These are phyloP conservation scores for Ceratocystiopsis sp. DNA, from an alignment of 2,329 filamentous ascomycete species.

Conservation along the genomic window DNA sequence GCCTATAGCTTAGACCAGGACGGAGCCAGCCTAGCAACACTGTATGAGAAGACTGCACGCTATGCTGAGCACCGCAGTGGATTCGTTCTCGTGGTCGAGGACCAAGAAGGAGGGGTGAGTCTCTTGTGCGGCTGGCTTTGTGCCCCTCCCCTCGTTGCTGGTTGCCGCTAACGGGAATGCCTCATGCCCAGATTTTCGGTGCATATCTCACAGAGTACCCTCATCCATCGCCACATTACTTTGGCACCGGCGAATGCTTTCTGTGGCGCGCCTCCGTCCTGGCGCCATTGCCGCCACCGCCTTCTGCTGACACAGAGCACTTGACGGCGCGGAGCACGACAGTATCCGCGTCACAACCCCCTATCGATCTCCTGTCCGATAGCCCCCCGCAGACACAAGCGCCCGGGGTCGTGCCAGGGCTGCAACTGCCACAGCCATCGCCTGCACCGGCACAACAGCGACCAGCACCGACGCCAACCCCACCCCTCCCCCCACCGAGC, in stretches of 20 bases:
- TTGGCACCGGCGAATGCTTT: slow-evolving; percentile 92
- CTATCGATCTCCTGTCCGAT: slow-evolving; percentile 4
- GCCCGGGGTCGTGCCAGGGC: background rate
- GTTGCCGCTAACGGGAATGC: background rate
- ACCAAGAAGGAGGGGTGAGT: slow-evolving; percentile 57
- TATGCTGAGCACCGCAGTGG: slow-evolving; percentile 57
- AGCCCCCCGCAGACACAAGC: background rate
- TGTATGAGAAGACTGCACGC: slow-evolving; percentile 63
- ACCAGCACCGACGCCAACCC: slow-evolving; percentile 5
- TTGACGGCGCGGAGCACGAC: slow-evolving; percentile 25
- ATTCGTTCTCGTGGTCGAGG: slow-evolving; percentile 76
- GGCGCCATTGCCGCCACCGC: slow-evolving; percentile 51
- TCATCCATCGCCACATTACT: slow-evolving; percentile 68
- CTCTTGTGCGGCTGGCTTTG: background rate
- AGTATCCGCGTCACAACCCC: slow-evolving; percentile 16
- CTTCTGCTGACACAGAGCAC: slow-evolving; percentile 35
- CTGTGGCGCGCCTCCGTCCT: slow-evolving; percentile 64
- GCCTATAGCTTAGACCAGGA: slow-evolving; percentile 85
- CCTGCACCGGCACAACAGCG: background rate
- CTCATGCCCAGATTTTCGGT: slow-evolving; percentile 54
- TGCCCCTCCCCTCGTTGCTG: too few relatives aligned
- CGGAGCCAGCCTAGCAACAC: slow-evolving; percentile 68
- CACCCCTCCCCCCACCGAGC: slow-evolving; percentile 31
- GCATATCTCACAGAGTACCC: slow-evolving; percentile 86
- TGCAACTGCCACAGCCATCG: background rate